Percentiles rank a stretch among this genome's conserved stretches.
Evolutionary conservation across 345 rosid genomes (phyloP).

Genomic region (Eucalyptus marginata): DNA sequence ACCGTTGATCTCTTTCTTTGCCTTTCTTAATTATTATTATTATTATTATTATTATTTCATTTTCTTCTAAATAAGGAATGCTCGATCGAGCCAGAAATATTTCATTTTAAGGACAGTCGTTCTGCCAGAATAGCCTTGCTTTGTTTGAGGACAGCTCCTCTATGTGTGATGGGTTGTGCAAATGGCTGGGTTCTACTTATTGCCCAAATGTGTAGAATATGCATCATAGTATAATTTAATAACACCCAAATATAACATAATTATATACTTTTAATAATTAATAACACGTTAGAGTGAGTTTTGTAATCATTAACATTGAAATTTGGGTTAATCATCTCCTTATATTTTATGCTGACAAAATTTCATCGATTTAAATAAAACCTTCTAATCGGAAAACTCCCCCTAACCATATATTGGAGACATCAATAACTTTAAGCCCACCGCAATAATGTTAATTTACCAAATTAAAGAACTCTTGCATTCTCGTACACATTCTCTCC

Average conservation of each 20-base stretch:
- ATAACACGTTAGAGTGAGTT: not conserved
- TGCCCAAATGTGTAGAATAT: too few relatives aligned
- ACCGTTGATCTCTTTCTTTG: too few relatives aligned
- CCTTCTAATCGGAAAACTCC: not conserved
- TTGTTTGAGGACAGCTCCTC: too few relatives aligned
- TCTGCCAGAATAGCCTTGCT: too few relatives aligned
- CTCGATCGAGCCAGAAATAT: rapidly evolving
- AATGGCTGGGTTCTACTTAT: too few relatives aligned
- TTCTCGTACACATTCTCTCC: not conserved
- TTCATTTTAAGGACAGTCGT: too few relatives aligned
- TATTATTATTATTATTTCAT: not conserved
- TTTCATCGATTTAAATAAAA: not conserved
- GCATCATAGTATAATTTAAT: too few relatives aligned
- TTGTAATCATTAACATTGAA: not conserved
- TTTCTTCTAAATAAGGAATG: not conserved
- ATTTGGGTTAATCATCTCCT: not conserved
- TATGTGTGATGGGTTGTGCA: too few relatives aligned
- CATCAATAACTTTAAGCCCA: not conserved
- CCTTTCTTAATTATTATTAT: not conserved
- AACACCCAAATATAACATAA: too few relatives aligned
- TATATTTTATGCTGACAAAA: not conserved
- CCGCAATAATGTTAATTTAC: too few relatives aligned
- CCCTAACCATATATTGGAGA: not conserved
- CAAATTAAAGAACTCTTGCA: not conserved
- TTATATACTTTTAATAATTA: too few relatives aligned